Conservation (phyloP, 2,329 filamentous ascomycete species). For the Endoconidiophora polonica region DNA sequence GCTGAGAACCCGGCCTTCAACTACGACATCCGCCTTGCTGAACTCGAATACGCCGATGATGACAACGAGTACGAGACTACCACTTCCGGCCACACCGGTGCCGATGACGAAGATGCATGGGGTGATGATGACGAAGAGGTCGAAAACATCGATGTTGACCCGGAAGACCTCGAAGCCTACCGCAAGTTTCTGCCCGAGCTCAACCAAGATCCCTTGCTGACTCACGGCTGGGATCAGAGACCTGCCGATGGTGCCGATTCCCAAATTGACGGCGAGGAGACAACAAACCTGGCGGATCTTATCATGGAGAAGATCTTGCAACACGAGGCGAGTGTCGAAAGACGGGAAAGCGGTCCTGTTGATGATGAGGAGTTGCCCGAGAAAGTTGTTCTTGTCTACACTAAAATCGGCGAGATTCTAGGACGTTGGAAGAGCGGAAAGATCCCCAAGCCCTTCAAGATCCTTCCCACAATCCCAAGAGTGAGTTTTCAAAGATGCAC, state of each 20-base stretch:
- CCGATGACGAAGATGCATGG: slow-evolving; percentile 46
- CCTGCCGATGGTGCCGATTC: slow-evolving; percentile 25
- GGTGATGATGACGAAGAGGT: slow-evolving; percentile 60
- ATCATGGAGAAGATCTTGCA: slow-evolving; percentile 90
- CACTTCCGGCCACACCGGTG: background rate
- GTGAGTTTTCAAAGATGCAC: slow-evolving; percentile 4
- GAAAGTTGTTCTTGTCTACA: slow-evolving; percentile 88
- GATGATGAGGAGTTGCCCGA: slow-evolving; percentile 75
- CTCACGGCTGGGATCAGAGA: slow-evolving; percentile 41
- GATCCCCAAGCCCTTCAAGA: slow-evolving; percentile 93
- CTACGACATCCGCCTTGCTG: slow-evolving; percentile 59
- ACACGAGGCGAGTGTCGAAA: slow-evolving; percentile 55
- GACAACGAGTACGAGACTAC: slow-evolving; percentile 23
- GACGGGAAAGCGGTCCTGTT: slow-evolving; percentile 30
- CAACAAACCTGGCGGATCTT: slow-evolving; percentile 75
- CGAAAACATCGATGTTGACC: slow-evolving; percentile 66
- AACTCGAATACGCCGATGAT: slow-evolving; percentile 32
- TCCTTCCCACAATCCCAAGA: slow-evolving; percentile 68
- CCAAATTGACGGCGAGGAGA: slow-evolving; percentile 27
- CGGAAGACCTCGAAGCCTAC: slow-evolving; percentile 76
- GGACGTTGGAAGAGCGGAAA: slow-evolving; percentile 21
- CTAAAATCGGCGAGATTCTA: slow-evolving; percentile 35
- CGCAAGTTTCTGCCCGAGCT: slow-evolving; percentile 70
- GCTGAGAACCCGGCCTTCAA: slow-evolving; percentile 38
- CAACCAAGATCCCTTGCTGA: slow-evolving; percentile 56